These are phyloP conservation scores for Candida sojae DNA, from an alignment of 1,139 yeast genomes.

Conservation along the genomic window DNA sequence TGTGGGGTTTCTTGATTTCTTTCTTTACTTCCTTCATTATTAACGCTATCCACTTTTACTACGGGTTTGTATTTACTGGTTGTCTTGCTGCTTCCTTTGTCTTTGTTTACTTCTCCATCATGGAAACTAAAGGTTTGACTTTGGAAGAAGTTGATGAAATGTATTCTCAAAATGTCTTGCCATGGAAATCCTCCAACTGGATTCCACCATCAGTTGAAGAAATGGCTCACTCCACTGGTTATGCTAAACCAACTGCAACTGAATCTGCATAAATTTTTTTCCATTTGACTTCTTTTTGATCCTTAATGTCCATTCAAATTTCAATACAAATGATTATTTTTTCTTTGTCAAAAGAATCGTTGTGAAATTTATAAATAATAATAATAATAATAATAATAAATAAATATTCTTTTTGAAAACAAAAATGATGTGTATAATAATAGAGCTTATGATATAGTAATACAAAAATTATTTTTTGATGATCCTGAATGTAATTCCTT, in stretches of 20 bases:
- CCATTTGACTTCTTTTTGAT: not conserved
- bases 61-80: slow-evolving; percentile 77
- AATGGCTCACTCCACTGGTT: slow-evolving; percentile 34
- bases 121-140: slow-evolving; percentile 66
- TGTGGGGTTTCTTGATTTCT: slow-evolving; percentile 75
- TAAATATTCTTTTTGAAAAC: not conserved
- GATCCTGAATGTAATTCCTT: slow-evolving; percentile 53
- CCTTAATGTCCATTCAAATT: not conserved
- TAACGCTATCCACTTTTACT: slow-evolving; percentile 43
- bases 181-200: slow-evolving; percentile 50
- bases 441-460: slow-evolving; percentile 20
- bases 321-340: not conserved
- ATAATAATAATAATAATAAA: not conserved
- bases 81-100: slow-evolving; percentile 58
- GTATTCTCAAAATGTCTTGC: slow-evolving; percentile 45
- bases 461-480: slow-evolving; percentile 65
- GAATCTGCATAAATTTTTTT: slow-evolving; percentile 13
- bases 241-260: slow-evolving; percentile 28
- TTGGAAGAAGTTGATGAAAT: slow-evolving; percentile 71
- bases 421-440: not conserved
- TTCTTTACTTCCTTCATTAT: slow-evolving; percentile 74
- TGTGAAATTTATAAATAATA: not conserved
- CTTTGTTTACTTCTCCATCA: slow-evolving; percentile 57
- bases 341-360: not conserved
- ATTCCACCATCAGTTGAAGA: slow-evolving; percentile 37